Evolutionary conservation across 768 basidiomycete genomes (phyloP).

Genomic region (Ramaria sp.): DNA sequence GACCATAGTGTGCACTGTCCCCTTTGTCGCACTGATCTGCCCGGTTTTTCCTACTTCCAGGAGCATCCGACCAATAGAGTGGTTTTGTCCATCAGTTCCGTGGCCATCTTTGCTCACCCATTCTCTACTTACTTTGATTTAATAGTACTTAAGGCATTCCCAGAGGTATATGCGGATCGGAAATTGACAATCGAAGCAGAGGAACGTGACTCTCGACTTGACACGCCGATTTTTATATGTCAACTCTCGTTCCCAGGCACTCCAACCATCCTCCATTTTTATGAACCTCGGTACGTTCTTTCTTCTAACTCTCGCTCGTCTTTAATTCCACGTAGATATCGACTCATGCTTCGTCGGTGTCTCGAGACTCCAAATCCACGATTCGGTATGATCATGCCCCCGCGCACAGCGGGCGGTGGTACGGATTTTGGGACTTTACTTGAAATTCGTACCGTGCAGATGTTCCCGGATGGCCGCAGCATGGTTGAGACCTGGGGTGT

Average conservation of each 20-base stretch:
- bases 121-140: conserved; percentile 7
- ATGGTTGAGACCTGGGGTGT: conserved; percentile 68
- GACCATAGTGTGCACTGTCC: conserved; percentile 82
- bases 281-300: conserved; percentile 61
- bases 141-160: conserved; percentile 60
- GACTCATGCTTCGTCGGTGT: conserved; percentile 94
- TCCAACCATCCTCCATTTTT: conserved; percentile 85
- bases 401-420: conserved; percentile 34
- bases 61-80: conserved; percentile 68
- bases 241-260: conserved; percentile 86
- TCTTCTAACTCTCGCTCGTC: background rate
- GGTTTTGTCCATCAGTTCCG: conserved; percentile 54
- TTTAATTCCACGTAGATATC: conserved; percentile 41
- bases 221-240: conserved; percentile 87
- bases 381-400: conserved; percentile 91
- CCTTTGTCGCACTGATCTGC: conserved; percentile 71
- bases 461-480: conserved; percentile 83
- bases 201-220: conserved; percentile 65
- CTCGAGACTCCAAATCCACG: conserved; percentile 64
- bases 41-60: conserved; percentile 67
- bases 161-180: conserved; percentile 53
- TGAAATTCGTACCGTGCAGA: conserved; percentile 75
- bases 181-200: conserved; percentile 56
- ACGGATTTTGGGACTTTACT: conserved; percentile 90
- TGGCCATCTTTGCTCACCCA: conserved; percentile 3